Conservation (phyloP, 371 early-diverging fungal species). For the Rhizomucor miehei region DNA sequence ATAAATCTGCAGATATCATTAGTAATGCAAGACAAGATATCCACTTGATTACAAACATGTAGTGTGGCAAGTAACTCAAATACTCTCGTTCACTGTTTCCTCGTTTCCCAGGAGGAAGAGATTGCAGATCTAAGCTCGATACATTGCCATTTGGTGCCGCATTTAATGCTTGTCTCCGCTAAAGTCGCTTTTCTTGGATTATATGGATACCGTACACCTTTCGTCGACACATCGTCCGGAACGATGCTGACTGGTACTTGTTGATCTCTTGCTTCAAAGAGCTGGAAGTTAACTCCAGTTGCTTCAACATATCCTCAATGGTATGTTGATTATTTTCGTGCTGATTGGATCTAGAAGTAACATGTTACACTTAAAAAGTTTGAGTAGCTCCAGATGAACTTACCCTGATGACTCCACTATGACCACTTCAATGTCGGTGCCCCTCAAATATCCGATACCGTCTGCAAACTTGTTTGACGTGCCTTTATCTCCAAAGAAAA, state of each 20-base stretch:
- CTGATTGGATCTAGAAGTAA: no score
- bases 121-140: slow-evolving; percentile 6
- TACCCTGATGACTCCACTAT: slow-evolving; percentile 2
- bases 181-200: slow-evolving; percentile 2
- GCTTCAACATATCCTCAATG: slow-evolving; percentile 6
- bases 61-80: slow-evolving; percentile 6
- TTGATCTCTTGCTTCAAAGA: slow-evolving; percentile 2
- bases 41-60: background rate
- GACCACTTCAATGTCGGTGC: background rate
- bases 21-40: background rate
- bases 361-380: no score
- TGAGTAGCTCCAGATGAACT: no score
- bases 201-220: slow-evolving; percentile 4
- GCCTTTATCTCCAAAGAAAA: background rate
- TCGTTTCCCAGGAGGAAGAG: slow-evolving; percentile 1
- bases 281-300: slow-evolving; percentile 3
- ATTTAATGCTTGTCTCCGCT: background rate
- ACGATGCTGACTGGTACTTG: slow-evolving; percentile 3
- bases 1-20: background rate
- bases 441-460: background rate
- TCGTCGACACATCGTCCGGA: background rate
- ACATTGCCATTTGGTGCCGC: background rate
- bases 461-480: background rate
- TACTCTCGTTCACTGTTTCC: slow-evolving; percentile 1
- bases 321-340: slow-evolving; percentile 3